Evolutionary conservation across 1,284 basidiomycete species (phyloP).

Genomic region (Cutaneotrichosporon mucoides): DNA sequence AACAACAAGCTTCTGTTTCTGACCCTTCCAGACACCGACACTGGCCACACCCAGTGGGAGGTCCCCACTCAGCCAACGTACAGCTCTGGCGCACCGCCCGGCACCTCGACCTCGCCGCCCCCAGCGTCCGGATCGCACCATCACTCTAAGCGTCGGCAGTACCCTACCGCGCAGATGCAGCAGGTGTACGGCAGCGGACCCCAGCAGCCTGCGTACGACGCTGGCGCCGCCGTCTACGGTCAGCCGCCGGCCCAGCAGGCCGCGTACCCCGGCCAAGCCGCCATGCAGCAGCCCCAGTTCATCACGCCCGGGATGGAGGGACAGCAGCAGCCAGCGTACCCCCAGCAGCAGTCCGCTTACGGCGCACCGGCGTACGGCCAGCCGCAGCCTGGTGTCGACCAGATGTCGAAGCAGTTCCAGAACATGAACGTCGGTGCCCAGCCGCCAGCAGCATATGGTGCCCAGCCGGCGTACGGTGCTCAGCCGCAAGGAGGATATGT

Average conservation of each 20-base stretch:
- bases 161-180: constrained; percentile 76
- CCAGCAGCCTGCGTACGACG: constrained; percentile 28
- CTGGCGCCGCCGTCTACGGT: constrained; percentile 18
- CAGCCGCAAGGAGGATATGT: constrained; percentile 9
- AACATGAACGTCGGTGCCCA: constrained; percentile 75
- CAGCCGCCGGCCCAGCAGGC: constrained; percentile 36
- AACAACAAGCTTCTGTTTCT: neutral
- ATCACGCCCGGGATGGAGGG: constrained; percentile 75
- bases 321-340: constrained; percentile 37
- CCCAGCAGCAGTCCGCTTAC: constrained; percentile 20
- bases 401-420: constrained; percentile 76
- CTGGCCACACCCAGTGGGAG: constrained; percentile 65
- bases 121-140: constrained; percentile 7
- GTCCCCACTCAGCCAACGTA: constrained; percentile 49
- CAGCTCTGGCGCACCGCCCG: constrained; percentile 15
- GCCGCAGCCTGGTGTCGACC: constrained; percentile 52
- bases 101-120: constrained; percentile 24
- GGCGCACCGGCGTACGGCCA: constrained; percentile 32
- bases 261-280: constrained; percentile 21
- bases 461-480: constrained; percentile 6
- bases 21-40: constrained; percentile 34
- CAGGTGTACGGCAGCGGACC: constrained; percentile 63
- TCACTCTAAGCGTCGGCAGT: constrained; percentile 69
- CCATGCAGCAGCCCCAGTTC: constrained; percentile 55
- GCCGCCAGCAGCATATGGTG: constrained; percentile 1